Evolutionary conservation across 2,329 filamentous ascomycete genomes (phyloP).

Genomic region (Tolypocladium amazonense): DNA sequence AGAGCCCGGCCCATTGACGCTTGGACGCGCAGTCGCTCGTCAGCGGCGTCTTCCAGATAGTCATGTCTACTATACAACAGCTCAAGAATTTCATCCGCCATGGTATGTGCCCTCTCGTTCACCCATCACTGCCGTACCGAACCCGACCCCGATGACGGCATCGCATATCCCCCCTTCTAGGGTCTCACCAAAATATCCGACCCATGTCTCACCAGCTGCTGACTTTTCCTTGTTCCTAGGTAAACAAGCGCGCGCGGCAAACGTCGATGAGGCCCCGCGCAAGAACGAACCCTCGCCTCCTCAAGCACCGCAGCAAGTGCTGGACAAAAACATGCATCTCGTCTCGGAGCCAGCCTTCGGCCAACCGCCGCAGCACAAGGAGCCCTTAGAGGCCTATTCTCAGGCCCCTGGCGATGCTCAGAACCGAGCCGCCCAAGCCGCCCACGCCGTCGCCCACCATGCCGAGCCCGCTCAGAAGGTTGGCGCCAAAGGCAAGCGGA

Average conservation of each 20-base stretch:
- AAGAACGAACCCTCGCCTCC: slow-evolving; percentile 40
- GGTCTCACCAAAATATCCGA: not conserved
- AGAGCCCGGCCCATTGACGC: not conserved
- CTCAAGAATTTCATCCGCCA: slow-evolving; percentile 98
- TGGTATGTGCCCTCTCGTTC: slow-evolving; percentile 35
- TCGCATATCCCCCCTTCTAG: not conserved
- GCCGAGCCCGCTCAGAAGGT: slow-evolving; percentile 44
- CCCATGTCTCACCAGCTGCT: not conserved
- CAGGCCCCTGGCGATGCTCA: slow-evolving; percentile 48
- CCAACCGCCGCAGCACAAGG: slow-evolving; percentile 27
- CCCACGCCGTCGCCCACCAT: slow-evolving; percentile 52
- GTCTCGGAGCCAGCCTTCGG: slow-evolving; percentile 32
- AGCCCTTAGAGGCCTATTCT: slow-evolving; percentile 50
- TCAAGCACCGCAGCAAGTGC: slow-evolving; percentile 42
- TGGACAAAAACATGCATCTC: slow-evolving; percentile 42
- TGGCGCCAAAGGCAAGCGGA: slow-evolving; percentile 19
- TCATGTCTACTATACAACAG: slow-evolving; percentile 75
- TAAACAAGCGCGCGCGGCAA: slow-evolving; percentile 74
- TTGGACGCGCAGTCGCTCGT: slow-evolving; percentile 7
- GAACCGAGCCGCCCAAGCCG: slow-evolving; percentile 59
- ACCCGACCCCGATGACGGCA: slow-evolving; percentile 3
- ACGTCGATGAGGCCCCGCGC: slow-evolving; percentile 38
- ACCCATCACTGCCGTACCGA: not conserved
- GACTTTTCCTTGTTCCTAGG: slow-evolving; percentile 30
- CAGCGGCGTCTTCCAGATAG: slow-evolving; percentile 8